Evolutionary conservation across 2,329 filamentous ascomycete species (phyloP).

Genomic region (Microcyclosporella mali): DNA sequence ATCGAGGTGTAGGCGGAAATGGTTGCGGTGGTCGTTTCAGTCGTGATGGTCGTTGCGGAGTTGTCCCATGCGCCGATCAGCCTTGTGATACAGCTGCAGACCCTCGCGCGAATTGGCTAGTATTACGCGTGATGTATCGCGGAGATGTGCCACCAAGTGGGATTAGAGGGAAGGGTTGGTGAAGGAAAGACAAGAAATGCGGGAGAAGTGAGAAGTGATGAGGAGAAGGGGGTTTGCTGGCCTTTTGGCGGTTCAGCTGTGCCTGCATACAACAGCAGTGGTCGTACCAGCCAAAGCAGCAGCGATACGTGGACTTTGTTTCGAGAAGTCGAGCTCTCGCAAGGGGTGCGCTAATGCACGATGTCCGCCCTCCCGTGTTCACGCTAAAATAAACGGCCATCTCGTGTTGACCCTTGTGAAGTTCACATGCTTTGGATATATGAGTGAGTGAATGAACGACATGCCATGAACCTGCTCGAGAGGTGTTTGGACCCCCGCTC

Average conservation of each 20-base stretch:
- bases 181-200: conserved; percentile 6
- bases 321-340: background rate
- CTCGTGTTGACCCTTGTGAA: no score
- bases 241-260: background rate
- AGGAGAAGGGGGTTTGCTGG: background rate
- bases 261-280: background rate
- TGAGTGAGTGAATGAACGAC: no score
- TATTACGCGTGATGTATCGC: background rate
- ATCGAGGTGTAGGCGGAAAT: background rate
- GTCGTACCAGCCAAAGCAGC: no score
- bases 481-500: no score
- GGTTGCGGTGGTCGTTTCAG: background rate
- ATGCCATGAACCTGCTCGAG: no score
- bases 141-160: background rate
- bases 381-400: background rate
- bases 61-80: conserved; percentile 3
- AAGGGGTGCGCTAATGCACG: background rate
- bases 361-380: background rate
- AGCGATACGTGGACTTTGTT: conserved; percentile 3
- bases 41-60: no score
- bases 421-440: no score
- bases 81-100: background rate
- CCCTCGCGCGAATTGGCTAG: background rate
- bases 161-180: no score
- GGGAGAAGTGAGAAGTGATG: background rate